Percentiles rank a stretch among this genome's conserved stretches.
phyloP scores from a whole-genome alignment of 345 rosid genomes.

The Physaria fendleri region DNA sequence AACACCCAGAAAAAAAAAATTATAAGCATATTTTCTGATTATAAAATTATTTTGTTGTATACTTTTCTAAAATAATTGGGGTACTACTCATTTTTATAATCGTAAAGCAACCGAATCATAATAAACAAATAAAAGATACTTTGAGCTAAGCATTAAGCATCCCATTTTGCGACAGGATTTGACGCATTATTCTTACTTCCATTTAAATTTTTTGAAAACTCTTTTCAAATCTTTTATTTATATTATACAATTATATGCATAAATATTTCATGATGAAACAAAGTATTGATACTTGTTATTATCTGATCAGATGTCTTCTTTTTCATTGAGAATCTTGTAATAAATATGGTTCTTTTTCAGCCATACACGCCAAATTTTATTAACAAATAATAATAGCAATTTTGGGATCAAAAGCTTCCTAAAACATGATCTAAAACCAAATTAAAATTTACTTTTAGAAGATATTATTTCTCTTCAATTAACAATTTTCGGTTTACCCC shows the following conservation, averaged over 20 bases:
- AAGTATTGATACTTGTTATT: slow-evolving; percentile 25
- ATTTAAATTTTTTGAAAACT: slow-evolving; percentile 22
- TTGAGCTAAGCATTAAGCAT: slow-evolving; percentile 15
- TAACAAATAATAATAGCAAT: not conserved
- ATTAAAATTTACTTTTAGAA: too few relatives aligned
- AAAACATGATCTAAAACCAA: too few relatives aligned
- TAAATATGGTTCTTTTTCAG: not conserved
- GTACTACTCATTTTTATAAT: not conserved
- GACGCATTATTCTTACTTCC: slow-evolving; percentile 26
- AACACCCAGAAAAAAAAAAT: not conserved
- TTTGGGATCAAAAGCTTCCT: too few relatives aligned
- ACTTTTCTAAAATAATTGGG: not conserved
- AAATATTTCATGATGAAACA: not conserved
- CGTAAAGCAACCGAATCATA: not conserved
- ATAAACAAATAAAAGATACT: slow-evolving; percentile 19
- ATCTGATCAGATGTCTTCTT: slow-evolving; percentile 19
- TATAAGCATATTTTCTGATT: not conserved
- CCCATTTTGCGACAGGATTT: slow-evolving; percentile 16
- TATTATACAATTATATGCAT: not conserved
- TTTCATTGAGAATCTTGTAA: slow-evolving; percentile 18
- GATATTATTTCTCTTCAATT: too few relatives aligned
- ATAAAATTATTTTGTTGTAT: too few relatives aligned
- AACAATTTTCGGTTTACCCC: too few relatives aligned
- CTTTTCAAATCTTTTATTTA: slow-evolving; percentile 7
- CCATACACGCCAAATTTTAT: slow-evolving; percentile 5